phyloP scores from a whole-genome alignment of 2,329 filamentous ascomycete genomes.

The Nemania bipapillata region DNA sequence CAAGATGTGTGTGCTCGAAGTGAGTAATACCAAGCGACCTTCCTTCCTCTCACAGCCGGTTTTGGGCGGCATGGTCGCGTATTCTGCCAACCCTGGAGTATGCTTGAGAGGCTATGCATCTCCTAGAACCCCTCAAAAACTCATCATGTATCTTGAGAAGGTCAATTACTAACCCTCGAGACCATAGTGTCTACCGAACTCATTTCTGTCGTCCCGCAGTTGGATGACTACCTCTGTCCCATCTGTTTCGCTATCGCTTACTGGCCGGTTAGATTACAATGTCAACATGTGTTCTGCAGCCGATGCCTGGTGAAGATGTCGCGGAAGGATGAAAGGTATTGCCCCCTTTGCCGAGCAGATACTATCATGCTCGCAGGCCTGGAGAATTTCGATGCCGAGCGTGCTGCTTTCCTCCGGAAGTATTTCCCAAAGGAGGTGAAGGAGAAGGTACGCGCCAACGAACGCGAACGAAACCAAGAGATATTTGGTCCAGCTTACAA shows the following conservation, averaged over 20 bases:
- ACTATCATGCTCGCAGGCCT: conserved; percentile 77
- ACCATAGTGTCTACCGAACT: conserved; percentile 74
- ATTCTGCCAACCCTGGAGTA: not conserved
- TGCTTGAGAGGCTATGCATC: not conserved
- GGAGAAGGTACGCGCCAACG: conserved; percentile 75
- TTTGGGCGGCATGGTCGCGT: not conserved
- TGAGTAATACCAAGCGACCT: conserved; percentile 8
- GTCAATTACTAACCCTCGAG: conserved; percentile 21
- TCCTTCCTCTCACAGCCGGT: not conserved
- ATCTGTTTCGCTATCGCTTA: conserved; percentile 83
- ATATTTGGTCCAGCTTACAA: conserved; percentile 75
- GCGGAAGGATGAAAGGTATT: conserved; percentile 72
- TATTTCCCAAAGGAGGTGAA: conserved; percentile 79
- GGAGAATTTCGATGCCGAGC: conserved; percentile 74
- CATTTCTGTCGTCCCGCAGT: conserved; percentile 77
- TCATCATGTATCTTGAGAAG: not conserved
- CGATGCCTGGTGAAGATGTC: conserved; percentile 84
- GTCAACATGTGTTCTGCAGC: conserved; percentile 84
- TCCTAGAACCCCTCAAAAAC: not conserved
- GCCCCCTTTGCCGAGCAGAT: conserved; percentile 79
- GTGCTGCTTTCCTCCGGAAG: conserved; percentile 75
- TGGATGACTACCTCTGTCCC: conserved; percentile 86
- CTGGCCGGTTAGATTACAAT: conserved; percentile 80
- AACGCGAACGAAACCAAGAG: conserved; percentile 78
- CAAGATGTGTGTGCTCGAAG: conserved; percentile 74